Percentiles rank a stretch among this genome's conserved stretches.
Conservation (phyloP, 441 rosid genomes). For the Erysimum cheiri region DNA sequence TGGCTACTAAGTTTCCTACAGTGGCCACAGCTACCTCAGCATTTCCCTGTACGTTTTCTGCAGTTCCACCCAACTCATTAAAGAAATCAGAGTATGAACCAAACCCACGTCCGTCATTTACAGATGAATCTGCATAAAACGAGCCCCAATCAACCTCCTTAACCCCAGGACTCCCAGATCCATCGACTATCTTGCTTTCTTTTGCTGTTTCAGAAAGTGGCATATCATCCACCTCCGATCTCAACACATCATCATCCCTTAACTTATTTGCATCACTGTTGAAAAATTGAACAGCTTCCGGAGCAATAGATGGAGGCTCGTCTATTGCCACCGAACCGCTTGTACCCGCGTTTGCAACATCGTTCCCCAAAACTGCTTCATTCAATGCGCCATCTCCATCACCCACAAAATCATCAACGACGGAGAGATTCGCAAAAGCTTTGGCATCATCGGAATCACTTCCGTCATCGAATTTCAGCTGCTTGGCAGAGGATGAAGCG, state of each 20-base stretch:
- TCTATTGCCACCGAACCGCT: conserved; percentile 20
- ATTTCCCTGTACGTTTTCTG: conserved; percentile 53
- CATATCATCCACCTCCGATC: conserved; percentile 49
- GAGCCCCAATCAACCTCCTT: conserved; percentile 94
- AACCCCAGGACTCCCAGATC: conserved; percentile 56
- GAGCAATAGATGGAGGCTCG: conserved; percentile 36
- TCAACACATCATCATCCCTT: conserved; percentile 38
- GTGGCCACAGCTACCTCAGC: conserved; percentile 38
- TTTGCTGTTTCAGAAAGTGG: conserved; percentile 27
- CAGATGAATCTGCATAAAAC: conserved; percentile 65
- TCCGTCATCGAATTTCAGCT: conserved; percentile 44
- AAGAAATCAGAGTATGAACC: conserved; percentile 69
- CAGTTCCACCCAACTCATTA: conserved; percentile 55
- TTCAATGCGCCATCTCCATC: conserved; percentile 35
- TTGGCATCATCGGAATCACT: conserved; percentile 64
- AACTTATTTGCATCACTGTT: conserved; percentile 35
- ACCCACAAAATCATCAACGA: conserved; percentile 42
- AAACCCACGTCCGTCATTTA: conserved; percentile 55
- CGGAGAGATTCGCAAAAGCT: conserved; percentile 65
- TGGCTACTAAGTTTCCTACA: conserved; percentile 31
- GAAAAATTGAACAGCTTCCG: conserved; percentile 35
- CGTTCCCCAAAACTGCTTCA: conserved; percentile 23
- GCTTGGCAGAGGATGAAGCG: conserved; percentile 37
- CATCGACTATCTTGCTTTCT: conserved; percentile 41
- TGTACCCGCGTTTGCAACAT: conserved; percentile 34